Percentiles rank a stretch among this genome's conserved stretches.
Evolutionary conservation across 2,329 filamentous ascomycete species (phyloP).

Genomic region (Cercospora sesami): DNA sequence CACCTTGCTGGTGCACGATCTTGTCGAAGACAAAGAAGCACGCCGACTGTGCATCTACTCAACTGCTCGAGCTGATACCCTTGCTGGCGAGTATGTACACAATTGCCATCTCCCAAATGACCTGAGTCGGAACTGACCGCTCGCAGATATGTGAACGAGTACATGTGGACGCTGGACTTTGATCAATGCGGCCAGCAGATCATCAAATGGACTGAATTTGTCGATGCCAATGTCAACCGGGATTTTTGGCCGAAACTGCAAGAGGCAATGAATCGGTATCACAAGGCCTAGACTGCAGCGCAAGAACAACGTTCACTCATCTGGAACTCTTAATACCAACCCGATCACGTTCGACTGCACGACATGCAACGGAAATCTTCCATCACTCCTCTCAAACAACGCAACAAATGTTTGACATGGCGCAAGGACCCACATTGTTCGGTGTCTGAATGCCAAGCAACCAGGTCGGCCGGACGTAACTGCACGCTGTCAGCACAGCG

Average conservation of each 20-base stretch:
- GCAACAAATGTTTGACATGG: not conserved
- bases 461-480: slow-evolving; percentile 1
- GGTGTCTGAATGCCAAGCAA: not conserved
- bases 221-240: slow-evolving; percentile 24
- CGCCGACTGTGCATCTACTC: slow-evolving; percentile 39
- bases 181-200: slow-evolving; percentile 24
- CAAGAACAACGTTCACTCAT: not conserved
- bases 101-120: not conserved
- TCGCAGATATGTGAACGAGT: slow-evolving; percentile 24
- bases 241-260: slow-evolving; percentile 29
- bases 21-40: slow-evolving; percentile 35
- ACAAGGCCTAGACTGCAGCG: not conserved
- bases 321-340: not conserved
- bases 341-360: not conserved
- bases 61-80: slow-evolving; percentile 38
- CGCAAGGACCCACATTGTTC: not conserved
- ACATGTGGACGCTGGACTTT: slow-evolving; percentile 29
- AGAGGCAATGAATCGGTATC: slow-evolving; percentile 17
- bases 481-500: slow-evolving; percentile 6
- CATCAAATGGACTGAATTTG: slow-evolving; percentile 24
- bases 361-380: not conserved
- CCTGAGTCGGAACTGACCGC: not conserved
- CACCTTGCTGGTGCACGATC: slow-evolving; percentile 35
- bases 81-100: slow-evolving; percentile 24
- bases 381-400: not conserved